These are phyloP conservation scores for Penicillium olsonii DNA, from an alignment of 2,329 filamentous ascomycete species.

Conservation along the genomic window DNA sequence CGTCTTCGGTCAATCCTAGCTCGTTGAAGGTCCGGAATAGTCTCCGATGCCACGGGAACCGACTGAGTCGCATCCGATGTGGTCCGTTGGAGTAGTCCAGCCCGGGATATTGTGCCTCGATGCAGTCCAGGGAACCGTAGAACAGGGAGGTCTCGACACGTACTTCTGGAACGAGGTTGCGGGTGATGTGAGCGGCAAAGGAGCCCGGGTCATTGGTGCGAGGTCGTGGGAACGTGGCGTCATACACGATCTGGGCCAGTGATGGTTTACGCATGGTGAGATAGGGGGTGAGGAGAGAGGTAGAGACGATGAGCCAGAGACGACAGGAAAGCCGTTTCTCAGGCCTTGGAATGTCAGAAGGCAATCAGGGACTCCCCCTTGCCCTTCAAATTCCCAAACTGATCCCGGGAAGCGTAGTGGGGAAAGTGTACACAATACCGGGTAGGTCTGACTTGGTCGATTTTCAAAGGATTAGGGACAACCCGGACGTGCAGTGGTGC, in stretches of 20 bases:
- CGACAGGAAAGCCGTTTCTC: slow-evolving; percentile 2
- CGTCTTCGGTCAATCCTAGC: slow-evolving; percentile 58
- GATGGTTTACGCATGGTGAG: slow-evolving; percentile 61
- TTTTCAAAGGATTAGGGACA: not conserved
- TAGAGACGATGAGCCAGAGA: not conserved
- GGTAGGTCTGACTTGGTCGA: not conserved
- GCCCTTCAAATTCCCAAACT: slow-evolving; percentile 10
- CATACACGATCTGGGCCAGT: slow-evolving; percentile 60
- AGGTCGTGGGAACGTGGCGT: slow-evolving; percentile 59
- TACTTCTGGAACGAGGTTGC: slow-evolving; percentile 65
- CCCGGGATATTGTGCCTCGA: slow-evolving; percentile 67
- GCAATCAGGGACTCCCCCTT: slow-evolving; percentile 5
- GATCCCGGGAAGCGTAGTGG: not conserved
- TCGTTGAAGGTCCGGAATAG: slow-evolving; percentile 64
- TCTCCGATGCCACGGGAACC: slow-evolving; percentile 62
- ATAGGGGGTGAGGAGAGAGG: slow-evolving; percentile 5
- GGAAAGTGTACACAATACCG: not conserved
- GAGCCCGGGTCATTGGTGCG: slow-evolving; percentile 58
- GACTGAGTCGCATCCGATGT: slow-evolving; percentile 63
- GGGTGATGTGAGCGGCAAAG: slow-evolving; percentile 61
- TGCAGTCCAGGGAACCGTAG: slow-evolving; percentile 64
- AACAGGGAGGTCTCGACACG: slow-evolving; percentile 64
- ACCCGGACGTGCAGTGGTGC: no score
- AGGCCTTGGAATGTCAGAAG: slow-evolving; percentile 8
- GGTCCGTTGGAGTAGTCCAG: slow-evolving; percentile 64